phyloP scores from a whole-genome alignment of 2,329 filamentous ascomycete genomes.

The Verruconis gallopava region DNA sequence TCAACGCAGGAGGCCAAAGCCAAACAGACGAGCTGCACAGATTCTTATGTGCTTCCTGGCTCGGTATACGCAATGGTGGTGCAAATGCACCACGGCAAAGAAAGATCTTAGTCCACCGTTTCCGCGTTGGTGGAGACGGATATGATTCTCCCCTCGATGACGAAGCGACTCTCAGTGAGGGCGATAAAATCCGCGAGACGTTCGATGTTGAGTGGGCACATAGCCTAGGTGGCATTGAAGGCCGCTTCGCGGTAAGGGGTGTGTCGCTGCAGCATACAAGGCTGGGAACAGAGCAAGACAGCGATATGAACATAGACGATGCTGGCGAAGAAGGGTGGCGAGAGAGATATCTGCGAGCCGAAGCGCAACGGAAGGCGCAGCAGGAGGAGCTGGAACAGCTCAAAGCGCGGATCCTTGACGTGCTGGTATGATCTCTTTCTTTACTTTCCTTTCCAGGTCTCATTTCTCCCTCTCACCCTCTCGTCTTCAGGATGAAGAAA shows the following conservation, averaged over 20 bases:
- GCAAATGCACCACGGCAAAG: slow-evolving; percentile 27
- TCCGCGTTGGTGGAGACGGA: slow-evolving; percentile 20
- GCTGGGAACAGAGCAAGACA: slow-evolving; percentile 2
- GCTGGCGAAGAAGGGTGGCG: slow-evolving; percentile 19
- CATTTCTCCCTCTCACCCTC: too few species aligned
- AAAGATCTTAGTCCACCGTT: too few species aligned
- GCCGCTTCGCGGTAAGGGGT: slow-evolving; percentile 31
- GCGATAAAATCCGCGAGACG: slow-evolving; percentile 21
- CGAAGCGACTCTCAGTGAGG: slow-evolving; percentile 8
- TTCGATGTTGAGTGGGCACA: slow-evolving; percentile 33
- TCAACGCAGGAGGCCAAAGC: slow-evolving; percentile 21
- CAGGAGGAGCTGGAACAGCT: slow-evolving; percentile 22
- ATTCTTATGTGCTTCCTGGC: slow-evolving; percentile 15
- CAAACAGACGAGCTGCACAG: slow-evolving; percentile 31
- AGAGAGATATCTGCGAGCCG: slow-evolving; percentile 21
- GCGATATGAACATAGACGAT: background rate
- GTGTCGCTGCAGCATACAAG: slow-evolving; percentile 16
- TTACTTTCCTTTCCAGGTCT: too few species aligned
- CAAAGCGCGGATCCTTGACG: slow-evolving; percentile 26
- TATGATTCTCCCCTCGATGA: slow-evolving; percentile 24
- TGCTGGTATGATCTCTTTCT: slow-evolving; percentile 21
- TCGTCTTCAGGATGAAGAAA: too few species aligned
- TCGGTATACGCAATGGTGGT: slow-evolving; percentile 24
- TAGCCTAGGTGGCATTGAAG: slow-evolving; percentile 27
- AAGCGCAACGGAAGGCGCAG: slow-evolving; percentile 22